Percentiles rank a stretch among this genome's conserved stretches.
These are phyloP conservation scores for Lactifluus echinatus DNA, from an alignment of 768 basidiomycete species.

Conservation along the genomic window DNA sequence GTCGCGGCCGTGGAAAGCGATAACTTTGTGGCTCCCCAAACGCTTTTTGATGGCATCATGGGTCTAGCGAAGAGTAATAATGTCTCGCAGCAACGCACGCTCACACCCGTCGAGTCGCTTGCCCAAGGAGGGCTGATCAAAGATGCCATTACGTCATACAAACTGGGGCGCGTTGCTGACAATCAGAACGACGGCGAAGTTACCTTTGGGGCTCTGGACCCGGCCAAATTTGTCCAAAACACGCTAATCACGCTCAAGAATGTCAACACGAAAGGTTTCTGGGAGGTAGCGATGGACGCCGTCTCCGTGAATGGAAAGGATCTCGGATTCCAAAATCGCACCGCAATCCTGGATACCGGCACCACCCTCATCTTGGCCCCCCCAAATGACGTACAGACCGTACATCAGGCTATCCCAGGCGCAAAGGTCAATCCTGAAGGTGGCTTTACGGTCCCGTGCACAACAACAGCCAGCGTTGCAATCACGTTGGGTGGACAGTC, in stretches of 20 bases:
- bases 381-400: conserved; percentile 39
- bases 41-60: conserved; percentile 67
- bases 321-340: conserved; percentile 47
- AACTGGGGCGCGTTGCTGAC: conserved; percentile 68
- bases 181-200: conserved; percentile 67
- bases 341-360: conserved; percentile 53
- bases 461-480: conserved; percentile 41
- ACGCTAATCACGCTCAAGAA: conserved; percentile 56
- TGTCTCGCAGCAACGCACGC: conserved; percentile 54
- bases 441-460: conserved; percentile 60
- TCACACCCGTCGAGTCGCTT: conserved; percentile 67
- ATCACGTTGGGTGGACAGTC: conserved; percentile 48
- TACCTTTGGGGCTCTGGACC: conserved; percentile 72
- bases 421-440: conserved; percentile 40
- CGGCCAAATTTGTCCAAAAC: conserved; percentile 49
- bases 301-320: conserved; percentile 50
- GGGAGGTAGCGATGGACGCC: conserved; percentile 61
- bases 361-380: conserved; percentile 39
- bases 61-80: conserved; percentile 59
- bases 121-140: conserved; percentile 47
- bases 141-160: conserved; percentile 67
- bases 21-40: conserved; percentile 45
- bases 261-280: conserved; percentile 64
- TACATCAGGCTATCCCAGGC: conserved; percentile 51
- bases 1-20: conserved; percentile 48